Evolutionary conservation across 2,329 filamentous ascomycete genomes (phyloP).

Genomic region (Trichophaea hybrida): DNA sequence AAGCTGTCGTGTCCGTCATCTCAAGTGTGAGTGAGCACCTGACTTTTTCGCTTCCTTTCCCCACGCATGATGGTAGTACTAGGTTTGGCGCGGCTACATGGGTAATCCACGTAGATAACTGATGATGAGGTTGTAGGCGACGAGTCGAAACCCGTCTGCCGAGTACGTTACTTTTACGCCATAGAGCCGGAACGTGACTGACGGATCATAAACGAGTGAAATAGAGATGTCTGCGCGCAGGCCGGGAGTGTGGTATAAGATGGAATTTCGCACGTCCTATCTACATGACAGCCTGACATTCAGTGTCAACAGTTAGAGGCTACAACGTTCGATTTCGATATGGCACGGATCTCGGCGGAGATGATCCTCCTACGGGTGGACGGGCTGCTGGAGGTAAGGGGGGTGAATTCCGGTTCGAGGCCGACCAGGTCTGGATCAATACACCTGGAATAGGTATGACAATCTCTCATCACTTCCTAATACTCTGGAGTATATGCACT

Average conservation of each 20-base stretch:
- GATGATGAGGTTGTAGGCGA: neutral
- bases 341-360: conserved; percentile 2
- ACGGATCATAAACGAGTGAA: too few species aligned
- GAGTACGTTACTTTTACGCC: neutral
- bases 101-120: neutral
- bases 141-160: conserved; percentile 2
- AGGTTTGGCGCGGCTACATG: neutral
- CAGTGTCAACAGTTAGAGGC: neutral
- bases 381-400: neutral
- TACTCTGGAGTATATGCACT: too few species aligned
- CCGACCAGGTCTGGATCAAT: conserved; percentile 3
- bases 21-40: neutral
- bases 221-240: neutral
- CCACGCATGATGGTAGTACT: neutral
- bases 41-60: neutral
- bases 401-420: conserved; percentile 1
- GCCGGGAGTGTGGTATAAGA: neutral
- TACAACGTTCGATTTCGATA: conserved; percentile 6
- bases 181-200: too few species aligned
- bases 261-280: too few species aligned
- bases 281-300: too few species aligned
- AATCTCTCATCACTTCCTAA: too few species aligned
- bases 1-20: conserved; percentile 5
- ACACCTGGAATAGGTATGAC: neutral
- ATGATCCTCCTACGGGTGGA: neutral